Conservation (phyloP, 2,329 filamentous ascomycete species). For the Phoma sp. region DNA sequence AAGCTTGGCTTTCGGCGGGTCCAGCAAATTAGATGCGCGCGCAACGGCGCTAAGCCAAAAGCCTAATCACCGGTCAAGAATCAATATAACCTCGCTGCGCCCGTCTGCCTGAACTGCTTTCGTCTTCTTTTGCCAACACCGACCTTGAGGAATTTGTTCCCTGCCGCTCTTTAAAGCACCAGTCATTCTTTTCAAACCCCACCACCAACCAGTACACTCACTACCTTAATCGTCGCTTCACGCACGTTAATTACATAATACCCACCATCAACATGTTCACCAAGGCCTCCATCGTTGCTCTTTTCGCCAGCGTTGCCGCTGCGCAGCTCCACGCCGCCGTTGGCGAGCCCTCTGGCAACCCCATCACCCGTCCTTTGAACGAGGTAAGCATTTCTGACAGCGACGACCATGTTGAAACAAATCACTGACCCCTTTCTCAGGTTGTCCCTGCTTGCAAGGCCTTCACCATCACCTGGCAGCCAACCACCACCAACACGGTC, state of each 20-base stretch:
- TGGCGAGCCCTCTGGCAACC: constrained; percentile 57
- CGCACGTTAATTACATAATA: constrained; percentile 41
- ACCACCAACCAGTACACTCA: constrained; percentile 17
- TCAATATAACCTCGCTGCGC: constrained; percentile 33
- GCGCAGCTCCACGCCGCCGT: constrained; percentile 39
- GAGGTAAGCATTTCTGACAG: constrained; percentile 45
- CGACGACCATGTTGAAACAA: not conserved
- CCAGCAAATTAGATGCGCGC: constrained; percentile 1
- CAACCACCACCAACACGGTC: constrained; percentile 57
- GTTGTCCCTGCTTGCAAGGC: constrained; percentile 62
- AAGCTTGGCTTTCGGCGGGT: not conserved
- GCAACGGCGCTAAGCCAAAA: not conserved
- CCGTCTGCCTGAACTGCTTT: constrained; percentile 9
- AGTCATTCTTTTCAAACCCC: constrained; percentile 27
- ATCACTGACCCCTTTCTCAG: constrained; percentile 21
- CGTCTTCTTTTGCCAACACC: constrained; percentile 5
- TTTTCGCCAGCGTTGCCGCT: constrained; percentile 60
- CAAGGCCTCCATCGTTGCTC: constrained; percentile 52
- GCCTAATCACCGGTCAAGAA: not conserved
- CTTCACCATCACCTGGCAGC: constrained; percentile 66
- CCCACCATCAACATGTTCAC: constrained; percentile 41
- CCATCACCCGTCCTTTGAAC: constrained; percentile 59
- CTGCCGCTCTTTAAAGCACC: constrained; percentile 36
- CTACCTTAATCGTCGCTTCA: constrained; percentile 25
- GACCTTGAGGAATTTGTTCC: constrained; percentile 34